These are phyloP conservation scores for Neurospora pannonica DNA, from an alignment of 495 filamentous ascomycete genomes.

Conservation along the genomic window DNA sequence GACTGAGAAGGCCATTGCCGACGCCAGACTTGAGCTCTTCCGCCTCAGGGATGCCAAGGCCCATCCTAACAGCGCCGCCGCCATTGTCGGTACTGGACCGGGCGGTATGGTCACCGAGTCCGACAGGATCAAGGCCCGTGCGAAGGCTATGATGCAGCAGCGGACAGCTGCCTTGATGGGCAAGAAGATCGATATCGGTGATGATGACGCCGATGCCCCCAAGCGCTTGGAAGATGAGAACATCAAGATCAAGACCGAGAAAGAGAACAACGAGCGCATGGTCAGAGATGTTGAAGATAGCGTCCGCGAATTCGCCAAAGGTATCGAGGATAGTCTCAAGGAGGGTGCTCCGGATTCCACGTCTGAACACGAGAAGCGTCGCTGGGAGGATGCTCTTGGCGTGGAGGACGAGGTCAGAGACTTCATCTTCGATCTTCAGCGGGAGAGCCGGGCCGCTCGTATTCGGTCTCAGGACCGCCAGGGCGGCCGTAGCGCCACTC, in stretches of 20 bases:
- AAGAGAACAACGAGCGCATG: constrained; percentile 92
- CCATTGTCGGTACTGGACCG: constrained; percentile 87
- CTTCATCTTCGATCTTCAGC: constrained; percentile 93
- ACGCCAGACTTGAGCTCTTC: constrained; percentile 90
- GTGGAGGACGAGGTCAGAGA: constrained; percentile 95
- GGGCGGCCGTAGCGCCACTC: constrained; percentile 31
- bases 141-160: constrained; percentile 97
- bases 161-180: constrained; percentile 87
- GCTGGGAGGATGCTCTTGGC: constrained; percentile 94
- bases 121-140: constrained; percentile 87
- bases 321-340: constrained; percentile 79
- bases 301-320: constrained; percentile 76
- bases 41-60: constrained; percentile 86
- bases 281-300: constrained; percentile 94
- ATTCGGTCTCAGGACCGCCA: constrained; percentile 60
- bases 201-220: constrained; percentile 66
- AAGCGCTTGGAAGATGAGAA: constrained; percentile 83
- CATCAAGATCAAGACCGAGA: constrained; percentile 66
- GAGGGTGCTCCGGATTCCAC: constrained; percentile 60
- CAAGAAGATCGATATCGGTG: constrained; percentile 53
- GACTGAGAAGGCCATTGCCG: constrained; percentile 85
- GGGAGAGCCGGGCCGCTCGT: constrained; percentile 65
- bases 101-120: constrained; percentile 88
- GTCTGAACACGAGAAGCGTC: constrained; percentile 76
- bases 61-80: constrained; percentile 70